Base-by-base conservation (phyloP, 805 yeast species). In the Cyberlindnera xylosilytica region DNA sequence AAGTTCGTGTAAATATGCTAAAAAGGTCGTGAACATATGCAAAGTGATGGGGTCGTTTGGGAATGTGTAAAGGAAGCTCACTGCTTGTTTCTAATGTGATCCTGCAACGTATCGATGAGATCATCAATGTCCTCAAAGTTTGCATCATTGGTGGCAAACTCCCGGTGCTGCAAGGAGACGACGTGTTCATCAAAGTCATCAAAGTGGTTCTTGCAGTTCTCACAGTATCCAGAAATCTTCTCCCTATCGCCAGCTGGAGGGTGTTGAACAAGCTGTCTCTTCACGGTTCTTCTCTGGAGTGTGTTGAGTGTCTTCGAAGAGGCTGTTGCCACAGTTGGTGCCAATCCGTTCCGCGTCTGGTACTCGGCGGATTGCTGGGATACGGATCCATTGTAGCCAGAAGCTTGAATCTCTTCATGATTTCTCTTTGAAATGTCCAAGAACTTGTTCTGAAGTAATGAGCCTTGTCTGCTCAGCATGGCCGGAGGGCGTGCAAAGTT, bases 181-280 rank as follows among this genome's bases (percentile, higher is more conserved):
- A 87, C 76, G 60, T 91, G 99, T 44, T 78, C 86, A 20, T 80
- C 86, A 56, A 89, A 81, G 51, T 79, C 78, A 39, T 85, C 90
- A 59, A 85, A 91, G 58, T 82, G 82, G 46, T 83, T 84, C 19
- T 91, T 72, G 64, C 99, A 91, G 58, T 91, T 91, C 60, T 91
- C 99, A 65, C 99, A 91, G 63, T 87, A 90, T 0, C 97, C 97
- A 1, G 91, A 52, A 35, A 58, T 63, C 48, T 57, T 62, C 16
- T 57, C 54, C 38, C 53, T 51, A 39, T 28, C 37, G 26, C 20
- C 36, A 16, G 20, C 18, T 8, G 18, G 32, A 15, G 8, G 20
- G 6, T 11, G 30, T 12, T 22, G 44, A 22, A 28, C 12, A 16
- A 13, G n/a, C n/a, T 26, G 41, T 20, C 20, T 44, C 38, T 40